Evolutionary conservation across 2,329 filamentous ascomycete species (phyloP).

Genomic region (Lachnellula cervina): DNA sequence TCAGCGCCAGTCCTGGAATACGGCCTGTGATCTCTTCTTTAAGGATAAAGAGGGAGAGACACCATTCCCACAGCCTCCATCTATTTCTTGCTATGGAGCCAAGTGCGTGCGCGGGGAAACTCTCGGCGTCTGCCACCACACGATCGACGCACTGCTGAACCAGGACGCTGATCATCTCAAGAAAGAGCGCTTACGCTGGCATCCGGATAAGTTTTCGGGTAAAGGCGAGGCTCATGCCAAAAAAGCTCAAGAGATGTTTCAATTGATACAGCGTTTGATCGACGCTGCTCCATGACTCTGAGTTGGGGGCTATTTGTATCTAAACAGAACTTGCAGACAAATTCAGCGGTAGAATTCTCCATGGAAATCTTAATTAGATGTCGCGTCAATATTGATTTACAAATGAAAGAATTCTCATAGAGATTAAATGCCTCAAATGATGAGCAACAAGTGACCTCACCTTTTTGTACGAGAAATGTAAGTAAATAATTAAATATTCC

Average conservation of each 20-base stretch:
- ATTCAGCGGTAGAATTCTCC: too few relatives aligned
- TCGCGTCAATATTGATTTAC: too few relatives aligned
- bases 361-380: too few relatives aligned
- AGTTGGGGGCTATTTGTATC: background rate
- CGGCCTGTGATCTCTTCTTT: background rate
- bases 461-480: too few relatives aligned
- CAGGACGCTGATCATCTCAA: background rate
- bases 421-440: too few relatives aligned
- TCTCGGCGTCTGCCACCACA: background rate
- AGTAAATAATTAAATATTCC: too few relatives aligned
- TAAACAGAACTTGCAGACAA: too few relatives aligned
- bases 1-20: background rate
- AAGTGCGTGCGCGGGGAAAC: background rate
- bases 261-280: background rate
- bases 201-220: background rate
- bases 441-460: too few relatives aligned
- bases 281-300: background rate
- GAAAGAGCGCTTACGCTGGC: background rate
- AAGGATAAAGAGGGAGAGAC: background rate
- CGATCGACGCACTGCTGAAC: background rate
- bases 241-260: background rate
- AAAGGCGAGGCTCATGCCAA: background rate
- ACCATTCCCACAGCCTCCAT: background rate
- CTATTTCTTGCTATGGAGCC: background rate
- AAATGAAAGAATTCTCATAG: too few relatives aligned